phyloP scores from a whole-genome alignment of 495 filamentous ascomycete genomes.

The Pyrenula aspistea region DNA sequence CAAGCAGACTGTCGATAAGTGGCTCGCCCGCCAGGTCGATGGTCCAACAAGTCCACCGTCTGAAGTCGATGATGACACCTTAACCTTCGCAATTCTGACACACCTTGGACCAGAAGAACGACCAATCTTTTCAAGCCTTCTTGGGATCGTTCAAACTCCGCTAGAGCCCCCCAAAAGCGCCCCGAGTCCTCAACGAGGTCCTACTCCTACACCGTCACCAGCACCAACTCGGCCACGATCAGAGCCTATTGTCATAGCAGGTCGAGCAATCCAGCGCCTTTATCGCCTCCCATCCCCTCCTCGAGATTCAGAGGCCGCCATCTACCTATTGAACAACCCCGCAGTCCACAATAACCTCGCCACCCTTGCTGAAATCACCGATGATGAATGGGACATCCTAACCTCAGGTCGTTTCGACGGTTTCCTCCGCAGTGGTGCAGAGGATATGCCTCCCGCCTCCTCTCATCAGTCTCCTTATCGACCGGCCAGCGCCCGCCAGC shows the following conservation, averaged over 20 bases:
- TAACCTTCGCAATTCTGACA: conserved; percentile 86
- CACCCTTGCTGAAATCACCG: conserved; percentile 75
- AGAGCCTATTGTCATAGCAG: conserved; percentile 57
- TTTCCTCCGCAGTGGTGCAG: conserved; percentile 90
- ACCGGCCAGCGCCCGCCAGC: conserved; percentile 6
- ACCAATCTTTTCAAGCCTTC: conserved; percentile 63
- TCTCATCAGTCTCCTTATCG: conserved; percentile 9
- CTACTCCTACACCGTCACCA: conserved; percentile 35
- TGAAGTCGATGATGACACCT: conserved; percentile 84
- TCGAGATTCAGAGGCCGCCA: conserved; percentile 71
- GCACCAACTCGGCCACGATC: conserved; percentile 47
- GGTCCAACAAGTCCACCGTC: conserved; percentile 58
- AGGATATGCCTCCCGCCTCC: conserved; percentile 33
- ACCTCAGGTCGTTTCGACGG: conserved; percentile 94
- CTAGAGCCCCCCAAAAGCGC: conserved; percentile 18
- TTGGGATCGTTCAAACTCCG: conserved; percentile 52
- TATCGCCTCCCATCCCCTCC: conserved; percentile 63
- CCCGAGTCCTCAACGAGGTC: conserved; percentile 26
- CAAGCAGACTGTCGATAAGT: conserved; percentile 68
- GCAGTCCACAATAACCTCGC: conserved; percentile 72
- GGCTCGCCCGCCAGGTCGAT: conserved; percentile 69
- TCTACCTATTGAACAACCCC: conserved; percentile 81
- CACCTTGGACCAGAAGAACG: conserved; percentile 66
- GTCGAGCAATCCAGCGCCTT: conserved; percentile 68
- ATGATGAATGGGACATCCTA: conserved; percentile 91